A percentile compares a stretch with the other conserved stretches of the same genome.
These are phyloP conservation scores for Schoenoplectus tabernaemontani DNA, from an alignment of 202 grass and related monocot genomes.

Conservation along the genomic window DNA sequence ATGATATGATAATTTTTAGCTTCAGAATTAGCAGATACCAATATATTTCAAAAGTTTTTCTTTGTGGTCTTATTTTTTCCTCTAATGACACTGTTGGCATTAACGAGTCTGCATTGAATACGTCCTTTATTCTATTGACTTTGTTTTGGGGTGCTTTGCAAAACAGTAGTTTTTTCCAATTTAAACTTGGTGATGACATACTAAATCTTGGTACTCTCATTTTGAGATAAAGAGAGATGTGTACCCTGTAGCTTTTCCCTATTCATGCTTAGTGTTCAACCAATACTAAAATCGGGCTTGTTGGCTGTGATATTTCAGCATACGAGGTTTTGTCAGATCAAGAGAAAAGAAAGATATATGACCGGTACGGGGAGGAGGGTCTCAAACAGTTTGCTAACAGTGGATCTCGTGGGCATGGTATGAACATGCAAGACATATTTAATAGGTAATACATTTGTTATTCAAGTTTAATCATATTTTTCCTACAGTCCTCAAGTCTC, in stretches of 20 bases:
- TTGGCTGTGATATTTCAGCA: slow-evolving; percentile 36
- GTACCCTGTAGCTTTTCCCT: background rate
- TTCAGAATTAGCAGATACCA: background rate
- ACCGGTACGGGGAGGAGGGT: slow-evolving; percentile 87
- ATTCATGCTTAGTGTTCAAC: background rate
- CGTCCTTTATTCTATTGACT: background rate
- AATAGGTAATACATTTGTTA: slow-evolving; percentile 41
- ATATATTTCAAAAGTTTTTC: background rate
- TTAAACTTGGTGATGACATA: background rate
- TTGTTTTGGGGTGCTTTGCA: background rate
- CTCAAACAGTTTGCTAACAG: slow-evolving; percentile 76
- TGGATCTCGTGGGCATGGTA: slow-evolving; percentile 38
- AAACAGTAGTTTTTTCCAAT: background rate
- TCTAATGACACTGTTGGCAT: background rate
- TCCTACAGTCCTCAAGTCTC: background rate
- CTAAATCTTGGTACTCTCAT: background rate
- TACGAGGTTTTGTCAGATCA: slow-evolving; percentile 85
- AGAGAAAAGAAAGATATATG: slow-evolving; percentile 98
- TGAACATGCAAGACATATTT: slow-evolving; percentile 98
- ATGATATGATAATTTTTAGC: background rate
- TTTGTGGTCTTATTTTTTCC: background rate
- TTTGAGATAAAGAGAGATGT: background rate
- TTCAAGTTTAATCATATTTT: background rate
- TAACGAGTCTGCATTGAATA: background rate
- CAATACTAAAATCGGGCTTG: background rate